Base-by-base conservation (phyloP, 148 eudicot species). In the Selenicereus undatus region DNA sequence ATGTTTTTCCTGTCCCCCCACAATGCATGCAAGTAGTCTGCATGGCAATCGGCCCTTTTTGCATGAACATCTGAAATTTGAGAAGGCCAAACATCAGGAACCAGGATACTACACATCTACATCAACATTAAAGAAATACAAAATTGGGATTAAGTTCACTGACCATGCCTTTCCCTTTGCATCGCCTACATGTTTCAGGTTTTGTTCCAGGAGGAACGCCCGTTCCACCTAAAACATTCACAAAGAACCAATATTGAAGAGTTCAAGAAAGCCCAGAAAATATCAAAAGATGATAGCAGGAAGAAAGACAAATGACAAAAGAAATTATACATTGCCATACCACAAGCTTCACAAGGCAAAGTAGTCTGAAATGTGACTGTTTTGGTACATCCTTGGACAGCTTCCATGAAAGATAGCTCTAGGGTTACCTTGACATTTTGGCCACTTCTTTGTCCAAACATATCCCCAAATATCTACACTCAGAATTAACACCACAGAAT, bases 381-480 rank as follows among this genome's bases (percentile, higher is more conserved):
- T 88, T 89, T 96, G 60, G 88, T 83, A 84, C 99, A 96, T 74
- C 99, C 99, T 83, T 90, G 95, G 77, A 96, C 98, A 86, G 99
- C 99, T 90, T 96, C 99, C 99, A 94, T 94, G 80, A 96, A 96
- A 30, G 99, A 94, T 48, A 96, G 81, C 83, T 96, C 97, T 76
- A 94, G 78, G 14, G 90, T 69, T 79, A 96, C 92, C 91, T 91
- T 87, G 58, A 89, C 91, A 84, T 92, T 92, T 79, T 89, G 86
- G 30, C 92, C 93, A 73, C 86, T 88, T 68, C 79, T 75, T 36
- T 52, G 76, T 54, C 81, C 66, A 73, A 93, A 93, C 14, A 92
- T 56, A 71, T 85, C 72, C 78, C 85, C 72, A 36, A 77, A 85
- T 52, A 81, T 81, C 85, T 81, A 70, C 76, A 74, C 17, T 71